phyloP scores from a whole-genome alignment of 176 grass and related monocot genomes.

The Coix lacrymajobi region DNA sequence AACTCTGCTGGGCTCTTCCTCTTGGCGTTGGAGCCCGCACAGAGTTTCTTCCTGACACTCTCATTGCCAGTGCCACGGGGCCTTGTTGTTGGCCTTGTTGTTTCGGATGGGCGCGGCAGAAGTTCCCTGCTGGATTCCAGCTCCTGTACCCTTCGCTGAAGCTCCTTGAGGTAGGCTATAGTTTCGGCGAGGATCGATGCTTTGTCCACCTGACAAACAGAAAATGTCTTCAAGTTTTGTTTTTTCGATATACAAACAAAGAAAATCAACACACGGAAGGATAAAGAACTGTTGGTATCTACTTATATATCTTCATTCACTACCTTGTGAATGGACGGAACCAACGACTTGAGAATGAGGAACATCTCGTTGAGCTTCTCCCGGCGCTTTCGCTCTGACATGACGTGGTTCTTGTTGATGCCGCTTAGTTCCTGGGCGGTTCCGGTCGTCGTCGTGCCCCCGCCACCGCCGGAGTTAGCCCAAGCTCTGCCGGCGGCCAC shows the following conservation, averaged over 20 bases:
- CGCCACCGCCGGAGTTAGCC: constrained; percentile 10
- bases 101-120: neutral
- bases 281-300: neutral
- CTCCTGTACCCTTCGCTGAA: constrained; percentile 53
- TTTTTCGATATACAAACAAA: neutral
- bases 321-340: constrained; percentile 73
- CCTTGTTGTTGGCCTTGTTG: neutral
- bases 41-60: neutral
- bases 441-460: neutral
- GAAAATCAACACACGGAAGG: neutral
- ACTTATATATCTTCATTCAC: neutral
- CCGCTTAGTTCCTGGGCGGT: too few relatives aligned
- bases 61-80: constrained; percentile 22
- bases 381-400: constrained; percentile 57
- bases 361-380: constrained; percentile 93
- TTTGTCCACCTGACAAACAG: constrained; percentile 63
- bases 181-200: constrained; percentile 76
- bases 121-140: constrained; percentile 42
- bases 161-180: constrained; percentile 70
- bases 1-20: constrained; percentile 27
- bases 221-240: too few relatives aligned
- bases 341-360: constrained; percentile 49
- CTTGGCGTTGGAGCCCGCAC: constrained; percentile 1
- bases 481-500: constrained; percentile 25
- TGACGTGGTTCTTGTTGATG: constrained; percentile 44